Conservation (phyloP, 2,329 filamentous ascomycete species). For the Emericellopsis atlantica region DNA sequence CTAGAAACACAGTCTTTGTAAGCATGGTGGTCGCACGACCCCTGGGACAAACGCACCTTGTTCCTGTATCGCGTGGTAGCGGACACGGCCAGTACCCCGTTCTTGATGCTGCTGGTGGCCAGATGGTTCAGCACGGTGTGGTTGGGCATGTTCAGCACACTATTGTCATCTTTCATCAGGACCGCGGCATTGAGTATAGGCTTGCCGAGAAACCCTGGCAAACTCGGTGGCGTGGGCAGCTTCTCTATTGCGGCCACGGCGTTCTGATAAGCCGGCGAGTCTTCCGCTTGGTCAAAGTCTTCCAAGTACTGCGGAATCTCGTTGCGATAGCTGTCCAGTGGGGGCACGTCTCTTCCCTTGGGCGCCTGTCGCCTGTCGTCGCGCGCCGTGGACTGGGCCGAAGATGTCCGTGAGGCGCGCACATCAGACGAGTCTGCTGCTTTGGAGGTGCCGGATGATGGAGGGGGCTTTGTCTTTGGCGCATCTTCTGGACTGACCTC, state of each 20-base stretch:
- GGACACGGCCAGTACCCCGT: constrained; percentile 87
- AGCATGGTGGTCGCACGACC: neutral
- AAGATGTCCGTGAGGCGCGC: constrained; percentile 1
- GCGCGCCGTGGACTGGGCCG: neutral
- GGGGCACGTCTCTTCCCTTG: constrained; percentile 42
- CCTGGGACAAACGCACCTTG: constrained; percentile 47
- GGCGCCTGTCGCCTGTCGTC: constrained; percentile 14
- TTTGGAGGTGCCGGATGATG: constrained; percentile 10
- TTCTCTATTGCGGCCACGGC: constrained; percentile 66
- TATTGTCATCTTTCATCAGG: constrained; percentile 95
- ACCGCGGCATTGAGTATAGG: constrained; percentile 87
- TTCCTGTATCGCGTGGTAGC: constrained; percentile 95
- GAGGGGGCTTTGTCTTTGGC: constrained; percentile 11
- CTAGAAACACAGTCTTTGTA: constrained; percentile 28
- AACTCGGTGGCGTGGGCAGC: constrained; percentile 67
- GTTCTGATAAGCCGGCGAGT: constrained; percentile 60
- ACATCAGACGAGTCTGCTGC: constrained; percentile 15
- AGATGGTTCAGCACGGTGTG: constrained; percentile 95
- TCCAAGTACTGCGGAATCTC: constrained; percentile 75
- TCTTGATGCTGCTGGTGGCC: constrained; percentile 95
- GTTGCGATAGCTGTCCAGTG: constrained; percentile 50
- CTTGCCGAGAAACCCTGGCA: constrained; percentile 86
- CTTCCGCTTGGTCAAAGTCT: constrained; percentile 77
- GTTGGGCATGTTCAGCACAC: constrained; percentile 91
- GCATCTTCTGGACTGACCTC: constrained; percentile 72